Base-by-base conservation (phyloP, 2,329 filamentous ascomycete genomes). In the Fusarium keratoplasticum region DNA sequence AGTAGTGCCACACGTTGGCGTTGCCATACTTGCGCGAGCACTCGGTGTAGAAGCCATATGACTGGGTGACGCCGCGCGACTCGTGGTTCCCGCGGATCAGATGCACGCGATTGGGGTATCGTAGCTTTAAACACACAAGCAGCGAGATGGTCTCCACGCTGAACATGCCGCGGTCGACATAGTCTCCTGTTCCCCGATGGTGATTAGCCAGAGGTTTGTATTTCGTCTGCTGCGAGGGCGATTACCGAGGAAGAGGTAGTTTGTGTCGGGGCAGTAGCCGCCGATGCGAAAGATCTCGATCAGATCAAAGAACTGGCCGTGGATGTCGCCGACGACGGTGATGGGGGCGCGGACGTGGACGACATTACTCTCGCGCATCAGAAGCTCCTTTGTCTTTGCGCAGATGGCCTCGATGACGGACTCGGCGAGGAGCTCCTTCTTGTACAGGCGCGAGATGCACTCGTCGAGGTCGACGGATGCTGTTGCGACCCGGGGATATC, bases 331-430 rank as follows among this genome's bases (percentile, higher is more conserved):
- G 42, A 99, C 96, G 11, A 99, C 96, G 18, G 96, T 99, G 68
- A 99, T 95, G 2, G 96, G 96, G 35, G 96, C 95, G 78, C 92
- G 91, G 72, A 99, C 97, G 83, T 99, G 96, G 70, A 99, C 96
- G 72, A 99, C 96, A 85, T 99, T 99, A 89, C 96, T 98, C 90
- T 99, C 96, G 82, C 97, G 96, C 96, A 99, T 99, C 77, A 99
- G 89, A 78, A 99, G 89, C 87, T 99, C 96, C 82, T 99, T 99
- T 25, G 97, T 96, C 84, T 99, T 99, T 83, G 96, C 95, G 87
- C 96, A 99, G 91, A 99, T 96, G 80, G 96, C 96, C 86, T 99
- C 96, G 84, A 99, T 96, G 76, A 99, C 95, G 47, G 96, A 98
- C 85, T 99, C 96, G 79, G 96, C 95, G 68, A 99, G 91, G 69